Evolutionary conservation across 192 early-diverging fungal species (phyloP).

Genomic region (Geranomyces michiganensis): DNA sequence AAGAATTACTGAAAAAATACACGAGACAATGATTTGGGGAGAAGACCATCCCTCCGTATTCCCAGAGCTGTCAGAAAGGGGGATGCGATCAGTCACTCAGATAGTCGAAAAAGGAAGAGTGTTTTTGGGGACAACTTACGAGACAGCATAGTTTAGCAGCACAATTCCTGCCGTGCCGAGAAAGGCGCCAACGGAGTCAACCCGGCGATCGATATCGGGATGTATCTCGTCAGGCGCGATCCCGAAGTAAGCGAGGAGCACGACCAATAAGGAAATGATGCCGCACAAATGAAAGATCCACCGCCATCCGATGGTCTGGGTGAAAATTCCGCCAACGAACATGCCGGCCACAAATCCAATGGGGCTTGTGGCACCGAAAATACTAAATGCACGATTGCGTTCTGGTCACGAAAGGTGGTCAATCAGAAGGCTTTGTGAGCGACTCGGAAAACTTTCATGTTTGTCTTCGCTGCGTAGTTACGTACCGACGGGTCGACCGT

Average conservation of each 20-base stretch:
- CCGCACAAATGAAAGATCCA: conserved; percentile 5
- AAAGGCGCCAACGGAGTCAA: background rate
- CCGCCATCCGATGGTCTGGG: background rate
- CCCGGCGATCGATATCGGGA: background rate
- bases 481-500: background rate
- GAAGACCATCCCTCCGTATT: background rate
- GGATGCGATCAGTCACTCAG: background rate
- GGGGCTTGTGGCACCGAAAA: background rate
- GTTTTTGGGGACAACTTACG: background rate
- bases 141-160: background rate
- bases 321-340: background rate
- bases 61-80: background rate
- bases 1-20: background rate
- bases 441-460: no score
- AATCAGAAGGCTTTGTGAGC: no score
- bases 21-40: background rate
- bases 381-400: conserved; percentile 1
- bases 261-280: background rate
- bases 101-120: background rate
- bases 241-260: background rate
- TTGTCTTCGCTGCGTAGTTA: background rate
- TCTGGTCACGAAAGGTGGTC: background rate
- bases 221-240: background rate
- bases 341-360: conserved; percentile 3
- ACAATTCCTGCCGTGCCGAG: background rate